phyloP scores from a whole-genome alignment of 2,329 filamentous ascomycete species.

The Penicillium crustosum region DNA sequence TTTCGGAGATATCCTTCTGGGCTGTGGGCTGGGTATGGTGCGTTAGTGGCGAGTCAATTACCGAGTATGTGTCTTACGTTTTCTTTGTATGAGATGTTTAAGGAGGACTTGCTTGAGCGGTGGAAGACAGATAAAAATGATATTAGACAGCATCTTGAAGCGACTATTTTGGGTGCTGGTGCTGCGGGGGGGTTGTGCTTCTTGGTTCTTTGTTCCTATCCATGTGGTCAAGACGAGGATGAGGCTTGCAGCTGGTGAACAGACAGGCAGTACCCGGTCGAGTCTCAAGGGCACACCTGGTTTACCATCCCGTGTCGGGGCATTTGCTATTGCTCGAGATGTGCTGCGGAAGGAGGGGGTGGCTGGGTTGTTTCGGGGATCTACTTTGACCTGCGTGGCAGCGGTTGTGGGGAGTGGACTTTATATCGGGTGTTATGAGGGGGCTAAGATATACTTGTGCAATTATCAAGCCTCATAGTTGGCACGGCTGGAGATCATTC shows the following conservation, averaged over 20 bases:
- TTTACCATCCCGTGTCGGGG: not conserved
- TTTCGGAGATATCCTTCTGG: slow-evolving; percentile 3
- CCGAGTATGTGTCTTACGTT: slow-evolving; percentile 13
- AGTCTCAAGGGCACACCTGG: not conserved
- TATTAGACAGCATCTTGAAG: not conserved
- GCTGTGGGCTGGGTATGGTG: slow-evolving; percentile 9
- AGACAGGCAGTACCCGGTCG: not conserved
- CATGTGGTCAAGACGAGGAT: slow-evolving; percentile 14
- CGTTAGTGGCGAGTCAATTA: slow-evolving; percentile 9
- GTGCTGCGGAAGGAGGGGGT: slow-evolving; percentile 8
- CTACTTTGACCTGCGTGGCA: slow-evolving; percentile 8
- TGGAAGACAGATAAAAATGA: not conserved
- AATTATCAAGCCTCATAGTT: not conserved
- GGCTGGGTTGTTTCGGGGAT: slow-evolving; percentile 14
- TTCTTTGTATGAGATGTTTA: slow-evolving; percentile 12
- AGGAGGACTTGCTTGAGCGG: slow-evolving; percentile 6
- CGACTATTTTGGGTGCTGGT: slow-evolving; percentile 6
- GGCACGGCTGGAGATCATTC: not conserved
- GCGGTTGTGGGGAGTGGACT: slow-evolving; percentile 9
- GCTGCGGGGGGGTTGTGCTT: slow-evolving; percentile 10
- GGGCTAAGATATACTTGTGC: slow-evolving; percentile 26
- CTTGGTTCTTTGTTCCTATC: slow-evolving; percentile 14
- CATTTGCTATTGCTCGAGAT: slow-evolving; percentile 1
- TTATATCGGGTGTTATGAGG: slow-evolving; percentile 15
- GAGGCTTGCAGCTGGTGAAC: slow-evolving; percentile 9